phyloP scores from a whole-genome alignment of 2,329 filamentous ascomycete species.

The Phialophora tarda region DNA sequence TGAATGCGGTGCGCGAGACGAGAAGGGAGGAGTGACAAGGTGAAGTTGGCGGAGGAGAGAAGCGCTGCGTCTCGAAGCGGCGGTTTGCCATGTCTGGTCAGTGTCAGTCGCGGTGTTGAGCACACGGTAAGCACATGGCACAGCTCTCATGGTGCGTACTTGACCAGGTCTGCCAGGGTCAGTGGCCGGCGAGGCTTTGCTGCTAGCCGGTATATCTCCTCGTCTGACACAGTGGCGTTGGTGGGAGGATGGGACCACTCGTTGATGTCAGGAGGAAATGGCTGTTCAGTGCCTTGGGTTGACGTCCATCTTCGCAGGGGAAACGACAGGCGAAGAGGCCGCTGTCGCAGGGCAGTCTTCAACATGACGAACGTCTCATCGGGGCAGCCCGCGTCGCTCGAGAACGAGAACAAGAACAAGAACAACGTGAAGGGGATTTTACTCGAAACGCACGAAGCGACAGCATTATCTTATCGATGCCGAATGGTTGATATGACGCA shows the following conservation, averaged over 20 bases:
- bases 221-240: conserved; percentile 65
- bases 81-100: conserved; percentile 71
- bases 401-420: not conserved
- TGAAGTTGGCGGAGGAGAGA: conserved; percentile 92
- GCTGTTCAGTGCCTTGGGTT: conserved; percentile 13
- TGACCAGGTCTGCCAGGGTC: conserved; percentile 86
- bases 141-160: conserved; percentile 56
- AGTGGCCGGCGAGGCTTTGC: conserved; percentile 78
- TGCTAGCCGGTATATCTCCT: conserved; percentile 79
- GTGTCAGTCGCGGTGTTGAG: conserved; percentile 25
- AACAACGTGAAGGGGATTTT: not conserved
- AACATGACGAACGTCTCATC: conserved; percentile 20
- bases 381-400: not conserved
- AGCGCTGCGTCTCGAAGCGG: conserved; percentile 81
- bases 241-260: conserved; percentile 47
- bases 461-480: not conserved
- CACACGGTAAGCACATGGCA: conserved; percentile 35
- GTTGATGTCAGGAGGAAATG: conserved; percentile 30
- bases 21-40: conserved; percentile 86
- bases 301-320: conserved; percentile 29
- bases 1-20: conserved; percentile 93
- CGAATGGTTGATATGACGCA: not conserved
- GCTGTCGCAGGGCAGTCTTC: conserved; percentile 22
- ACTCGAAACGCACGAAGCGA: not conserved
- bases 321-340: conserved; percentile 7